Base-by-base conservation (phyloP, 495 filamentous ascomycete species). In the Aspergillus nanangensis region DNA sequence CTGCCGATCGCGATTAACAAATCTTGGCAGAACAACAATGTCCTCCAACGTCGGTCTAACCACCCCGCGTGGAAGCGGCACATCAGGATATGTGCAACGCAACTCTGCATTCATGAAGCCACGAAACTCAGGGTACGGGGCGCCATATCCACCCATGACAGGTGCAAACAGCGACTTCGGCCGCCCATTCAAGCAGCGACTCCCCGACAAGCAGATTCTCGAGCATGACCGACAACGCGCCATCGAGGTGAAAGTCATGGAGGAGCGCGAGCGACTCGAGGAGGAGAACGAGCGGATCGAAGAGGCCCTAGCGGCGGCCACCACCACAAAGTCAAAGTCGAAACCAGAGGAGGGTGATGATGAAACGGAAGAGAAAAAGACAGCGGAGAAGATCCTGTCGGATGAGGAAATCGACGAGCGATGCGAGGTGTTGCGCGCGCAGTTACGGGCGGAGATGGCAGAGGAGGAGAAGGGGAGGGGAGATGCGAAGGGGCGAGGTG, bases 31-130 rank as follows among this genome's bases (percentile, higher is more conserved):
- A 50, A 25, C 22, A 29, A 56, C 36, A 35, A 98, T 97, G 93
- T 92, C 92, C 45, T 90, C 90, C 48, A 99, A 99, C 75, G 94
- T 99, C 69, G 94, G 94, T 50, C 90, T 99, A 59, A 77, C 86
- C 41, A 99, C 94, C 17, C 94, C 94, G 5, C 87, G 94, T 50
- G 94, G 94, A 46, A 90, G 83, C 55, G 93, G 93, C 45, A 99
- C 94, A 48, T 95, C 89, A 3, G 94, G 94, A 60, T 97, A 96
- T 71, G 90, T 99, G 42, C 92, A 96, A 61, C 87, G 88, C 59
- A 99, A 97, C 70, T 78, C 83, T 47, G 92, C 94, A 7, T 83
- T 93, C 71, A 80, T 94, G 42, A 82, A 77, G 53, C 89, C 86
- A 9, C 90, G 91, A 70, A 74, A 72, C 54, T 60, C 60, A 19